These are phyloP conservation scores for Starmerella stigmatis DNA, from an alignment of 805 yeast species.

Conservation along the genomic window DNA sequence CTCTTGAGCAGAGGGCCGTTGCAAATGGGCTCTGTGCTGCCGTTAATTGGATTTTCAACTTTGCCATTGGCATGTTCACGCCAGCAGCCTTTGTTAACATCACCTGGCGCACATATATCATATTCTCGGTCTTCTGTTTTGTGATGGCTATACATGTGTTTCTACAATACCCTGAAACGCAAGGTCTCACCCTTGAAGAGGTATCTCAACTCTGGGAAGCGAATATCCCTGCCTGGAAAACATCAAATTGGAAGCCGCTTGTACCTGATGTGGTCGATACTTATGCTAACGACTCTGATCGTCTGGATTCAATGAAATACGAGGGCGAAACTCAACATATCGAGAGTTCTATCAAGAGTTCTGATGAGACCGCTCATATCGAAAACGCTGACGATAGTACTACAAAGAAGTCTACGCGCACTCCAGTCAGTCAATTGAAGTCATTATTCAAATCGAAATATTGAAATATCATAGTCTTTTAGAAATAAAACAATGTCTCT, in stretches of 20 bases:
- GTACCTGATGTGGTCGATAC: slow-evolving; percentile 23
- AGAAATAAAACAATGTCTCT: too few species aligned
- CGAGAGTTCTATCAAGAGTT: too few species aligned
- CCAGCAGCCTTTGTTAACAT: slow-evolving; percentile 47
- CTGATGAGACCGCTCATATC: too few species aligned
- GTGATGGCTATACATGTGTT: slow-evolving; percentile 42
- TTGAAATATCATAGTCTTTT: too few species aligned
- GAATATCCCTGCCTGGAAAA: slow-evolving; percentile 25
- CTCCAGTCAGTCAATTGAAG: too few species aligned
- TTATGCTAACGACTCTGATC: too few species aligned
- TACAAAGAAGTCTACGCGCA: too few species aligned
- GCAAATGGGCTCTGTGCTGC: slow-evolving; percentile 63
- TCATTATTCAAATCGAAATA: too few species aligned
- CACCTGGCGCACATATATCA: slow-evolving; percentile 49
- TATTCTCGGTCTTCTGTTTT: slow-evolving; percentile 26
- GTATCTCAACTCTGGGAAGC: slow-evolving; percentile 49
- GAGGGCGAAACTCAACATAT: too few species aligned
- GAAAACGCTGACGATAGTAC: too few species aligned
- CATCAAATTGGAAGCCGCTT: slow-evolving; percentile 20
- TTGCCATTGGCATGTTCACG: slow-evolving; percentile 54
- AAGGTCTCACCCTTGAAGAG: slow-evolving; percentile 57
- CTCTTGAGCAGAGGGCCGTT: slow-evolving; percentile 63
- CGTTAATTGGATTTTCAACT: slow-evolving; percentile 71
- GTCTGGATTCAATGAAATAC: too few species aligned
- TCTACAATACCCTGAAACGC: slow-evolving; percentile 52